Evolutionary conservation across 106 monocot genomes (phyloP).

Genomic region (Dendrobium catenatum): DNA sequence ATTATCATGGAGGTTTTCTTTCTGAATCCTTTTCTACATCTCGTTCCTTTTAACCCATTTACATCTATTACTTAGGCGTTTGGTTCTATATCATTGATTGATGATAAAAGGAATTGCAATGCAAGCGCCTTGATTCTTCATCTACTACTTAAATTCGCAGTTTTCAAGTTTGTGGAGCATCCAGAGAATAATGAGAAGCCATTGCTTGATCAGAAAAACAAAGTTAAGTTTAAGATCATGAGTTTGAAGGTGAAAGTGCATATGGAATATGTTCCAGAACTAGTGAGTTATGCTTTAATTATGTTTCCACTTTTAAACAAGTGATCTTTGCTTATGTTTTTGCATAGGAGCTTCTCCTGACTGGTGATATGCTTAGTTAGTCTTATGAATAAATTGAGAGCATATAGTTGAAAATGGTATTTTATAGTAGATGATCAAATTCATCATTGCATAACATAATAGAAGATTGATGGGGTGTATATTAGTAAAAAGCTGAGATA

Average conservation of each 20-base stretch:
- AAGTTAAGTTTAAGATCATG: conserved; percentile 37
- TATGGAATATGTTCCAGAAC: conserved; percentile 36
- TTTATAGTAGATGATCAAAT: background rate
- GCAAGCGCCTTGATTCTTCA: background rate
- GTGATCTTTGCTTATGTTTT: conserved; percentile 2
- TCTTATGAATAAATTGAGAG: background rate
- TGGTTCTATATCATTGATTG: background rate
- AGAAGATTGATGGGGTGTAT: too few relatives aligned
- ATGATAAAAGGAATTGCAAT: background rate
- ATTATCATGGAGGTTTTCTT: background rate
- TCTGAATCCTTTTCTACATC: background rate
- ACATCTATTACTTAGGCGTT: background rate
- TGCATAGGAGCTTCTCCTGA: background rate
- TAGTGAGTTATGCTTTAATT: conserved; percentile 16
- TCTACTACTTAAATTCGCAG: background rate
- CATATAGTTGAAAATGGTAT: background rate
- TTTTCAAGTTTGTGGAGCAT: conserved; percentile 44
- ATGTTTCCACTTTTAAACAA: background rate
- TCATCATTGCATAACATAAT: background rate
- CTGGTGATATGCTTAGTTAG: background rate
- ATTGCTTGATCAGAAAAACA: conserved; percentile 29
- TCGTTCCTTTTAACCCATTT: background rate
- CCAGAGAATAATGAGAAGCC: conserved; percentile 40
- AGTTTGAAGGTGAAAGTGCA: conserved; percentile 37
- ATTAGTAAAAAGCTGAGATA: too few relatives aligned